phyloP scores from a whole-genome alignment of 225 moss, liverwort and hornwort genomes.

The Ulota crispa region DNA sequence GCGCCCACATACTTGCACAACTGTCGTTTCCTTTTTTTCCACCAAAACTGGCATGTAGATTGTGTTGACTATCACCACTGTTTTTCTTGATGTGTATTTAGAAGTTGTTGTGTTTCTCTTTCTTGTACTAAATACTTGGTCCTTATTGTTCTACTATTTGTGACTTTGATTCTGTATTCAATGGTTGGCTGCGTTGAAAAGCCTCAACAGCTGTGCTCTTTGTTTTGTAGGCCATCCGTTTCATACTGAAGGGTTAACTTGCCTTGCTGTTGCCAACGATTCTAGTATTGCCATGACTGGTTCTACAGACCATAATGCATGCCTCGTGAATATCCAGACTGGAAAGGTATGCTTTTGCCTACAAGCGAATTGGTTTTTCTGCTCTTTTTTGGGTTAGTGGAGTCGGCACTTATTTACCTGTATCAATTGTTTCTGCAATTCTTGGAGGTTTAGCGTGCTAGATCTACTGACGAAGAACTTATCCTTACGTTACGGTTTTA shows the following conservation, averaged over 20 bases:
- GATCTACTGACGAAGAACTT: background rate
- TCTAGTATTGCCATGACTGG: constrained; percentile 83
- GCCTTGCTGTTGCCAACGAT: constrained; percentile 70
- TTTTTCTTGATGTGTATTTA: background rate
- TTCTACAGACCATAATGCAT: constrained; percentile 74
- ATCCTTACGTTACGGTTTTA: background rate
- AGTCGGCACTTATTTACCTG: background rate
- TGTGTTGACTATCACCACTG: background rate
- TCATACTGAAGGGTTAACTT: constrained; percentile 73
- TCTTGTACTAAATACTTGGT: background rate
- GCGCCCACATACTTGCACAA: background rate
- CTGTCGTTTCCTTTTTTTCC: background rate
- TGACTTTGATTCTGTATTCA: background rate
- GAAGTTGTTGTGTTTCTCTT: background rate
- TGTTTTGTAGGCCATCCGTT: constrained; percentile 77
- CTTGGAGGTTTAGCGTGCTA: background rate
- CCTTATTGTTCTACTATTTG: background rate
- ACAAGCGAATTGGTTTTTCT: background rate
- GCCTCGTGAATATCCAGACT: constrained; percentile 83
- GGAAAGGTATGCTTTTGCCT: constrained; percentile 63
- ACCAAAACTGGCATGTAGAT: background rate
- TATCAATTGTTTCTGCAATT: background rate
- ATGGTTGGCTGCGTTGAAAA: background rate
- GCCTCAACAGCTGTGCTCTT: background rate
- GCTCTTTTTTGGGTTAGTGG: background rate